Conservation (phyloP, 495 filamentous ascomycete species). For the Xylaria acuta region DNA sequence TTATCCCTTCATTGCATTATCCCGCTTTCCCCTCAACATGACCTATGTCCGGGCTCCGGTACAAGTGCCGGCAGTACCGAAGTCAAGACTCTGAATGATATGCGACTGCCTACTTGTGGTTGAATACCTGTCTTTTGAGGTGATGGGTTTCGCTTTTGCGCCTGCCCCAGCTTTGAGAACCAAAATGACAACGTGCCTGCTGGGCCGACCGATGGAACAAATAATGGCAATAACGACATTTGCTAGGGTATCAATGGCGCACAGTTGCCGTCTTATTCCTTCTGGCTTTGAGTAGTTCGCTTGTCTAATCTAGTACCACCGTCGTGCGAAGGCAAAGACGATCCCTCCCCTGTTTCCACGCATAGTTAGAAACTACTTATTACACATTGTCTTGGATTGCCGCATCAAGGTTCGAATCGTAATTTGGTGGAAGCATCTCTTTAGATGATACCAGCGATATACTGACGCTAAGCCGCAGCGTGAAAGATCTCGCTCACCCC, state of each 20-base stretch:
- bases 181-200: neutral
- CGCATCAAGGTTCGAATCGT: neutral
- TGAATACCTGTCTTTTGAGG: constrained; percentile 26
- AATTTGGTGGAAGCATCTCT: constrained; percentile 1
- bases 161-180: constrained; percentile 13
- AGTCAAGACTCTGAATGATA: neutral
- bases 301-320: neutral
- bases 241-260: neutral
- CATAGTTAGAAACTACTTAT: neutral
- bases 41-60: neutral
- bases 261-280: neutral
- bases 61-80: constrained; percentile 3
- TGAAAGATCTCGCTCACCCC: constrained; percentile 92
- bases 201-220: neutral
- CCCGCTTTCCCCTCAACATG: constrained; percentile 6
- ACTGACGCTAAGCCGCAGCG: constrained; percentile 70
- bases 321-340: constrained; percentile 4
- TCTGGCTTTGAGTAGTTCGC: neutral
- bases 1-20: neutral
- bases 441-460: neutral
- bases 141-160: constrained; percentile 33
- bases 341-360: neutral
- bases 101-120: constrained; percentile 2
- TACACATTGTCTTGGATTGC: neutral
- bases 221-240: neutral